Conservation (phyloP, 371 early-diverging fungal species). For the Dinochytrium kinnereticum region DNA sequence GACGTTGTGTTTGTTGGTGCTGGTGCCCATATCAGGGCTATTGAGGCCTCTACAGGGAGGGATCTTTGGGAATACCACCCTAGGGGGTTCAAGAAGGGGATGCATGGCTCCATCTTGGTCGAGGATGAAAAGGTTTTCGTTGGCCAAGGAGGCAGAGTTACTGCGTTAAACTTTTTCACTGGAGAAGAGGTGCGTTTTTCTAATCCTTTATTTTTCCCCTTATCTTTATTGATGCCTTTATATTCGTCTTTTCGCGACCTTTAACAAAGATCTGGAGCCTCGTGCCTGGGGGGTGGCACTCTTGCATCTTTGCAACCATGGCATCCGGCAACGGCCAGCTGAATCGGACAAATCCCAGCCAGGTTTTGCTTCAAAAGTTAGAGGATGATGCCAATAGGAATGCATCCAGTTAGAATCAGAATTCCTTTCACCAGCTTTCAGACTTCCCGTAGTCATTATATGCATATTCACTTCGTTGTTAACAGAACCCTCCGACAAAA, state of each 20-base stretch:
- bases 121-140: conserved; percentile 5
- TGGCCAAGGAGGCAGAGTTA: not conserved
- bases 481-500: too few species aligned
- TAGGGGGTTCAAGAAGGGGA: not conserved
- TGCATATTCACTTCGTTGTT: not conserved
- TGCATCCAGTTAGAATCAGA: not conserved
- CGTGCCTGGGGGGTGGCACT: not conserved
- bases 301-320: not conserved
- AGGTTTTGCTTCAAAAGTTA: not conserved
- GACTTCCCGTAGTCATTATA: not conserved
- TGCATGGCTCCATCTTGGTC: not conserved
- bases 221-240: not conserved
- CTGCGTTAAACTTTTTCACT: conserved; percentile 5
- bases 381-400: not conserved
- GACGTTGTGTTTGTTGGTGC: conserved; percentile 10
- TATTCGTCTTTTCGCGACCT: too few species aligned
- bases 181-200: conserved; percentile 19
- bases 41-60: not conserved
- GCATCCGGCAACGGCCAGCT: not conserved
- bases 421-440: not conserved
- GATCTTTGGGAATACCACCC: conserved; percentile 11
- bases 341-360: not conserved
- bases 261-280: conserved; percentile 1
- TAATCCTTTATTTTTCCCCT: not conserved
- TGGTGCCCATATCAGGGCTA: not conserved